phyloP scores from a whole-genome alignment of 441 rosid genomes.

The Corymbia citriodora region DNA sequence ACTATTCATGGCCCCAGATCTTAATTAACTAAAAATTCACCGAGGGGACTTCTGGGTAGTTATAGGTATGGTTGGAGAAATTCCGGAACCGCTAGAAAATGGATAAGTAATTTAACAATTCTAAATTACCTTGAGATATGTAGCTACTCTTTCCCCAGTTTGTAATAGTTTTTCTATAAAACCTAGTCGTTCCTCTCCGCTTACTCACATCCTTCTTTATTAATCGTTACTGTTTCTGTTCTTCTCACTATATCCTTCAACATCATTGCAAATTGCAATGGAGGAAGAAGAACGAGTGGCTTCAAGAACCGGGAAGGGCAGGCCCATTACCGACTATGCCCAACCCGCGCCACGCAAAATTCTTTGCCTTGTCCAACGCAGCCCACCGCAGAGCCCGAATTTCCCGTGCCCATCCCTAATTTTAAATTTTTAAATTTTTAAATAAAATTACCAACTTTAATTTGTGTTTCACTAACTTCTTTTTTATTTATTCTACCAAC shows the following conservation, averaged over 20 bases:
- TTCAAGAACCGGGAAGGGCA: not conserved
- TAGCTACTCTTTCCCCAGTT: not conserved
- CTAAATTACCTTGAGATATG: not conserved
- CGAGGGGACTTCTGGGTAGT: not conserved
- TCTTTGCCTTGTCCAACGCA: rapidly evolving
- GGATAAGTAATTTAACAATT: not conserved
- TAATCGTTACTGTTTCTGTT: too few relatives aligned
- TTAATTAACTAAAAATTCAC: not conserved
- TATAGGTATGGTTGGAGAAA: not conserved
- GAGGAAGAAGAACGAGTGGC: too few relatives aligned
- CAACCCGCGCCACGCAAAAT: not conserved
- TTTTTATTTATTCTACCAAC: not conserved
- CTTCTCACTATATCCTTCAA: too few relatives aligned
- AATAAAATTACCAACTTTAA: not conserved
- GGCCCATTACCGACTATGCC: not conserved
- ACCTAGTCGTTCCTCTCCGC: not conserved
- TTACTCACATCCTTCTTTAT: not conserved
- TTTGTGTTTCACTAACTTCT: not conserved
- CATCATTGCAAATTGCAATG: too few relatives aligned
- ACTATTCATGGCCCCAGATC: not conserved
- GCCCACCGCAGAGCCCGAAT: rapidly evolving
- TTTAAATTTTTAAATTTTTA: too few relatives aligned
- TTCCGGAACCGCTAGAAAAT: not conserved
- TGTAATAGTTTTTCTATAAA: not conserved
- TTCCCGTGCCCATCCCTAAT: too few relatives aligned